A percentile compares a stretch with the other conserved stretches of the same genome.
phyloP scores from a whole-genome alignment of 805 yeast genomes.

The Ogataea chonburiensis region DNA sequence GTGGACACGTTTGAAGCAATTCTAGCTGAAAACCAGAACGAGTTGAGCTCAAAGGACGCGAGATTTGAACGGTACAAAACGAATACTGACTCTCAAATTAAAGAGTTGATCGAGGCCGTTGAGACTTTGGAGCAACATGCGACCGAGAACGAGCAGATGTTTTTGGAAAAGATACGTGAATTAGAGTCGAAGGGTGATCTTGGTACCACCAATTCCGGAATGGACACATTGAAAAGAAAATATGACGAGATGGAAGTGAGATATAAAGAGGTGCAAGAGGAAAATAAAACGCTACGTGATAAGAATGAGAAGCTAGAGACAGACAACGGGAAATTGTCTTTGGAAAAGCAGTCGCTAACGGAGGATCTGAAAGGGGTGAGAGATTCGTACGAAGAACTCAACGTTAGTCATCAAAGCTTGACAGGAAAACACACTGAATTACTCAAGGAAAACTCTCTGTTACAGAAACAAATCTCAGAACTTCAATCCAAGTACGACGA shows the following conservation, averaged over 20 bases:
- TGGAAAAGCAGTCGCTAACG: background rate
- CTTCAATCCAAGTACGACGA: background rate
- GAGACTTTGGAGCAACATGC: slow-evolving; percentile 55
- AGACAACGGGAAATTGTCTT: background rate
- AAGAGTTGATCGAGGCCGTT: slow-evolving; percentile 57
- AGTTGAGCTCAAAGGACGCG: slow-evolving; percentile 44
- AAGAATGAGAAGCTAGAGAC: background rate
- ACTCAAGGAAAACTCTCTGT: background rate
- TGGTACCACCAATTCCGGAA: background rate
- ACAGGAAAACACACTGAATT: too few relatives aligned
- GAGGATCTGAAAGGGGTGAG: too few relatives aligned
- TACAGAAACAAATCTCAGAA: background rate
- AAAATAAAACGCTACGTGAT: background rate
- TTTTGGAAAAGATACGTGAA: slow-evolving; percentile 44
- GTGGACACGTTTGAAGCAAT: slow-evolving; percentile 49
- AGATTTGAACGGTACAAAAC: slow-evolving; percentile 45
- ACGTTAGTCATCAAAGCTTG: too few relatives aligned
- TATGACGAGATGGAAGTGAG: slow-evolving; percentile 9
- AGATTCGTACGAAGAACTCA: too few relatives aligned
- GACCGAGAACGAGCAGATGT: slow-evolving; percentile 51
- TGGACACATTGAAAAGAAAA: background rate
- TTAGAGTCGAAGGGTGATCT: slow-evolving; percentile 22
- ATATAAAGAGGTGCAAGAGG: slow-evolving; percentile 9
- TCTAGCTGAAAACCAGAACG: slow-evolving; percentile 45
- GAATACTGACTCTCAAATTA: slow-evolving; percentile 52